Percentiles rank a stretch among this genome's conserved stretches.
phyloP scores from a whole-genome alignment of 2,329 filamentous ascomycete genomes.

The Dendrostoma leiphaemia region DNA sequence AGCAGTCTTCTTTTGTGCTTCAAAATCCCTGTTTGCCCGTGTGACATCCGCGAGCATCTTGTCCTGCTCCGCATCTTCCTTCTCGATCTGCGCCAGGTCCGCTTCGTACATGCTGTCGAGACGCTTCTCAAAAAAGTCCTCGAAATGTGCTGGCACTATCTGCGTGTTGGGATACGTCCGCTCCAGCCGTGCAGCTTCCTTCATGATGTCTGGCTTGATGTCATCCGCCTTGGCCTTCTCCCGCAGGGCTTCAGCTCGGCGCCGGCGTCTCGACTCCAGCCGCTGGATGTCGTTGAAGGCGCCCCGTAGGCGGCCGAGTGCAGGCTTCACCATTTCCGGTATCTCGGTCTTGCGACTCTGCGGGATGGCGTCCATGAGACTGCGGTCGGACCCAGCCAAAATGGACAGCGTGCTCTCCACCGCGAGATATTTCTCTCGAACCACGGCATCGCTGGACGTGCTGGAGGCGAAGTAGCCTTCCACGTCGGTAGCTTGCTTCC shows the following conservation, averaged over 20 bases:
- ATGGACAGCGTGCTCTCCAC: slow-evolving; percentile 74
- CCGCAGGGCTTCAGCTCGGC: slow-evolving; percentile 74
- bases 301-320: slow-evolving; percentile 73
- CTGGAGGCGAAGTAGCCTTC: slow-evolving; percentile 78
- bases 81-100: slow-evolving; percentile 68
- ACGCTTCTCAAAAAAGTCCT: slow-evolving; percentile 82
- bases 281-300: slow-evolving; percentile 82
- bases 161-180: slow-evolving; percentile 80
- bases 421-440: slow-evolving; percentile 75
- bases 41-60: slow-evolving; percentile 66
- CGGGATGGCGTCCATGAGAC: slow-evolving; percentile 84
- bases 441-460: slow-evolving; percentile 54
- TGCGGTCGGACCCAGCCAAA: slow-evolving; percentile 75
- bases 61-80: slow-evolving; percentile 75
- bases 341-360: slow-evolving; percentile 77
- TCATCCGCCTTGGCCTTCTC: slow-evolving; percentile 84
- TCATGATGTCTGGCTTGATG: slow-evolving; percentile 79
- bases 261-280: slow-evolving; percentile 75
- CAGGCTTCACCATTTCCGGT: slow-evolving; percentile 75
- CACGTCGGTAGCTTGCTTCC: slow-evolving; percentile 73
- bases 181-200: slow-evolving; percentile 81
- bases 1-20: slow-evolving; percentile 65
- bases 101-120: slow-evolving; percentile 74
- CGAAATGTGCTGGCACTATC: slow-evolving; percentile 87
- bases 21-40: slow-evolving; percentile 76